Evolutionary conservation across 495 filamentous ascomycete species (phyloP).

Genomic region (Physcia stellaris): DNA sequence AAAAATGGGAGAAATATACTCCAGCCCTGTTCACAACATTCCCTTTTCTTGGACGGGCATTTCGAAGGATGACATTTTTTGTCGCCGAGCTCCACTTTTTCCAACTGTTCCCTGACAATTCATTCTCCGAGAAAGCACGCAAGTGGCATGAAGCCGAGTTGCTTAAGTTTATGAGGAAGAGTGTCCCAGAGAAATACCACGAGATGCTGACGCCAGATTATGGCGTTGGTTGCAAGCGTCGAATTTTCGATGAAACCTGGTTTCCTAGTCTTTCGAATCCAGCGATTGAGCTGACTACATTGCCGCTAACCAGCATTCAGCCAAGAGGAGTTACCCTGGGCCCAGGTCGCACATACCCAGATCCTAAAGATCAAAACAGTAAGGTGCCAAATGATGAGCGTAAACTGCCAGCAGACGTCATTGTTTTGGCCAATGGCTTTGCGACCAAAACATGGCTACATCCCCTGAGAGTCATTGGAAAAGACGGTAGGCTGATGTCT

Average conservation of each 20-base stretch:
- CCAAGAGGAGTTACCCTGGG: conserved; percentile 39
- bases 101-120: conserved; percentile 20
- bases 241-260: conserved; percentile 44
- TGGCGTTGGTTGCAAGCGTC: conserved; percentile 46
- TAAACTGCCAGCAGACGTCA: conserved; percentile 41
- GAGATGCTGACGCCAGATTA: conserved; percentile 51
- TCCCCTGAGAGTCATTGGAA: conserved; percentile 29
- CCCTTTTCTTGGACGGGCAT: conserved; percentile 26
- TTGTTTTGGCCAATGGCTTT: conserved; percentile 48
- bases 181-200: conserved; percentile 45
- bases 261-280: conserved; percentile 36
- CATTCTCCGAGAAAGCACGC: conserved; percentile 13
- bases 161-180: conserved; percentile 32
- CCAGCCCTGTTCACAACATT: conserved; percentile 27
- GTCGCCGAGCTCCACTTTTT: conserved; percentile 25
- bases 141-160: conserved; percentile 26
- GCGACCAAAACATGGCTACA: conserved; percentile 30
- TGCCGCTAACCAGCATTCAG: conserved; percentile 34
- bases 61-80: conserved; percentile 24
- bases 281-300: conserved; percentile 42
- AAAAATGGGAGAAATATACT: conserved; percentile 29
- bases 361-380: conserved; percentile 16
- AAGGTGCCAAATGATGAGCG: conserved; percentile 21
- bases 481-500: conserved; percentile 31
- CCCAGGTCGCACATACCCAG: conserved; percentile 34